Conservation (phyloP, 768 basidiomycete species). For the Paxillus involutus region DNA sequence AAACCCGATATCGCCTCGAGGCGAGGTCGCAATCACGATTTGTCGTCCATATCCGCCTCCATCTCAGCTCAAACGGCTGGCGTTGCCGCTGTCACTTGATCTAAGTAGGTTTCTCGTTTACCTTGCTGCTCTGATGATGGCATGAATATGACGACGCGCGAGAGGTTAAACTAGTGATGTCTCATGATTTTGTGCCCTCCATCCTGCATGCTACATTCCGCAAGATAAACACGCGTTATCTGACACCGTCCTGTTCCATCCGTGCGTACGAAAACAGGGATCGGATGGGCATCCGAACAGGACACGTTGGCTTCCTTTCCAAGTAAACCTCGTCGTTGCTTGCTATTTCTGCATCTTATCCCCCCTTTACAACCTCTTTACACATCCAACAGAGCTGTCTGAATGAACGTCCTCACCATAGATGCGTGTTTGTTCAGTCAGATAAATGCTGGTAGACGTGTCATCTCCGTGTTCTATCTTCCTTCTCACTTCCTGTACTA, state of each 20-base stretch:
- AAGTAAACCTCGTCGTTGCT: not conserved
- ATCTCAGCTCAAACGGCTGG: not conserved
- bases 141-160: too few species aligned
- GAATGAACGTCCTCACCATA: slow-evolving; percentile 13
- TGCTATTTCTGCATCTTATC: not conserved
- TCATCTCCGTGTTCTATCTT: slow-evolving; percentile 5
- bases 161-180: not conserved
- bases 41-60: not conserved
- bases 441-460: slow-evolving; percentile 18
- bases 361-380: slow-evolving; percentile 7
- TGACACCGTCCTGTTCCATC: not conserved
- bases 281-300: not conserved
- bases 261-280: not conserved
- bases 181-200: not conserved
- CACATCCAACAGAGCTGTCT: too few species aligned
- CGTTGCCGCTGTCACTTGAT: not conserved
- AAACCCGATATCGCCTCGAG: too few species aligned
- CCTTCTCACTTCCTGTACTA: slow-evolving; percentile 19
- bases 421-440: slow-evolving; percentile 16
- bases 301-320: not conserved
- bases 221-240: not conserved
- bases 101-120: not conserved
- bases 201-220: not conserved
- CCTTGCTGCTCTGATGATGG: not conserved
- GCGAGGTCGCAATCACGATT: too few species aligned